Evolutionary conservation across 495 filamentous ascomycete genomes (phyloP).

Genomic region (Usnea hakonensis): DNA sequence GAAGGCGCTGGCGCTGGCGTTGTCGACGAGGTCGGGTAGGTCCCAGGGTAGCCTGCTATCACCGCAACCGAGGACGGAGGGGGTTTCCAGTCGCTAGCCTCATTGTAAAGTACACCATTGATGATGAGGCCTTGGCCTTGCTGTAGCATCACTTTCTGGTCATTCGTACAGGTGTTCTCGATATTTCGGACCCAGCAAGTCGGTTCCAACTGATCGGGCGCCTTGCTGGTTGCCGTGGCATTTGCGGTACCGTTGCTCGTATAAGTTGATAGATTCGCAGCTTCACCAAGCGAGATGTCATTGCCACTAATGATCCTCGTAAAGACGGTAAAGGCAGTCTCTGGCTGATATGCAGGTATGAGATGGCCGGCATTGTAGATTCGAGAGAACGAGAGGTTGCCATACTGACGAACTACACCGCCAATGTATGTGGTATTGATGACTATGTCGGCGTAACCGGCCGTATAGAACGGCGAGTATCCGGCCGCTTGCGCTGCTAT

Average conservation of each 20-base stretch:
- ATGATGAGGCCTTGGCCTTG: conserved; percentile 36
- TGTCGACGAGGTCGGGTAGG: conserved; percentile 22
- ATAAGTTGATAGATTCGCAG: conserved; percentile 42
- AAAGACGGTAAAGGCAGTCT: conserved; percentile 28
- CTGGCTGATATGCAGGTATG: conserved; percentile 41
- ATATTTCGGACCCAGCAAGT: conserved; percentile 54
- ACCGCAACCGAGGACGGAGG: conserved; percentile 28
- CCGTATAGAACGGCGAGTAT: conserved; percentile 33
- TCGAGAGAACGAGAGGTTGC: conserved; percentile 44
- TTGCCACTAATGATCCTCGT: conserved; percentile 25
- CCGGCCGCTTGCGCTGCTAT: conserved; percentile 28
- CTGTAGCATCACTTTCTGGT: conserved; percentile 39
- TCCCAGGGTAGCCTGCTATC: conserved; percentile 30
- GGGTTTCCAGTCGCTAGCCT: conserved; percentile 33
- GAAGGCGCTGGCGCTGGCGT: conserved; percentile 12
- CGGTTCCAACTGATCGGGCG: conserved; percentile 35
- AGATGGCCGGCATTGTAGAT: conserved; percentile 45
- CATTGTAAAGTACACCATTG: conserved; percentile 41
- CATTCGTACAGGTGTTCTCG: conserved; percentile 40
- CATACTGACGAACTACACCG: conserved; percentile 41
- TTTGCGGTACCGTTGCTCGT: conserved; percentile 45
- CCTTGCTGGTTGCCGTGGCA: conserved; percentile 37
- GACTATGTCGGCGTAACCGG: conserved; percentile 48
- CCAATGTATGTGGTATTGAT: conserved; percentile 46
- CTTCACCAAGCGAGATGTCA: conserved; percentile 36